Evolutionary conservation across 139 green algal species (phyloP).

Genomic region (Medakamo hakoo): DNA sequence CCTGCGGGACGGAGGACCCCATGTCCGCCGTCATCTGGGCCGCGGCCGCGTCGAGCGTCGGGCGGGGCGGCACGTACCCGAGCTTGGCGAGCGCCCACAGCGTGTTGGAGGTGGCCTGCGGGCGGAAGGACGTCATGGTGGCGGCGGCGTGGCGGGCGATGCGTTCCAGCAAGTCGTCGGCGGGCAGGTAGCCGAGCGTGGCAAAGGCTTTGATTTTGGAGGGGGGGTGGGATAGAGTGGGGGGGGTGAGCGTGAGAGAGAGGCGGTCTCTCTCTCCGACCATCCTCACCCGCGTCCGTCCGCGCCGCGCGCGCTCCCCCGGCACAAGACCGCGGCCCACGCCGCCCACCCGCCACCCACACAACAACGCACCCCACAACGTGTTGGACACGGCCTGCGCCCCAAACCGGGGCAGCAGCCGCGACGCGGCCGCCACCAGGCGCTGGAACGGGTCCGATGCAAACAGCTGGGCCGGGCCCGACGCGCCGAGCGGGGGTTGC

Average conservation of each 20-base stretch:
- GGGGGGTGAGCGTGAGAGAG: background rate
- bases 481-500: slow-evolving; percentile 5
- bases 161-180: slow-evolving; percentile 13
- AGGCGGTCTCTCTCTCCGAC: slow-evolving; percentile 1
- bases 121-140: slow-evolving; percentile 14
- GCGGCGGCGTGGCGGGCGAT: slow-evolving; percentile 14
- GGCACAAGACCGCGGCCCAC: too few species aligned
- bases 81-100: slow-evolving; percentile 29
- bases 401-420: slow-evolving; percentile 22
- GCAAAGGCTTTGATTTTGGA: slow-evolving; percentile 8
- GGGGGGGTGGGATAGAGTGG: background rate
- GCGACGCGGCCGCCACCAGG: slow-evolving; percentile 12
- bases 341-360: too few species aligned
- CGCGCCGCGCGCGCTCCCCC: too few species aligned
- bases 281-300: slow-evolving; percentile 1
- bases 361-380: slow-evolving; percentile 2
- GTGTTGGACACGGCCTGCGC: slow-evolving; percentile 23
- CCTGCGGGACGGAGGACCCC: slow-evolving; percentile 15
- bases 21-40: background rate
- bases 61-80: slow-evolving; percentile 12
- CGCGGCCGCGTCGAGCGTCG: slow-evolving; percentile 6
- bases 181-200: slow-evolving; percentile 13
- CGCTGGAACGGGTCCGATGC: slow-evolving; percentile 12
- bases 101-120: slow-evolving; percentile 31
- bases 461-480: slow-evolving; percentile 6